Percentiles rank a stretch among this genome's conserved stretches.
These are phyloP conservation scores for Rostrohypoxylon terebratum DNA, from an alignment of 495 filamentous ascomycete genomes.

Conservation along the genomic window DNA sequence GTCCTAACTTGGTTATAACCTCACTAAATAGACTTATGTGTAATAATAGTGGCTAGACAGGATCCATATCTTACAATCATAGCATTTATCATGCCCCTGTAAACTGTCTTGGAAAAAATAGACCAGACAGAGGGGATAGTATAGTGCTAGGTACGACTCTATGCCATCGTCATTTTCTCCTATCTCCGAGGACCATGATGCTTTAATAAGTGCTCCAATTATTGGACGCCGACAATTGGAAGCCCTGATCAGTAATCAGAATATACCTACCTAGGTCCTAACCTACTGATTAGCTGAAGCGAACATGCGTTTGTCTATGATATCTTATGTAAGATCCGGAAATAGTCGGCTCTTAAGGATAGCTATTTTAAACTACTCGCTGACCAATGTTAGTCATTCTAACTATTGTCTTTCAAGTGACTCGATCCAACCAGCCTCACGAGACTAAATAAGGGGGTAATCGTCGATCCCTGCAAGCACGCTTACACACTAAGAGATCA, in stretches of 20 bases:
- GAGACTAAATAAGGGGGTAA: conserved; percentile 21
- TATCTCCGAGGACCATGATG: conserved; percentile 22
- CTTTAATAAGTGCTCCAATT: neutral
- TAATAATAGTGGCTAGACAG: neutral
- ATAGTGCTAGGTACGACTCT: conserved; percentile 1
- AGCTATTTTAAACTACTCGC: conserved; percentile 19
- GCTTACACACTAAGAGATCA: conserved; percentile 33
- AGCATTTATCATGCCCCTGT: neutral
- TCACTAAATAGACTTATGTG: neutral
- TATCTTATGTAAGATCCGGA: conserved; percentile 38
- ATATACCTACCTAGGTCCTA: no score
- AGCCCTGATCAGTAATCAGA: neutral
- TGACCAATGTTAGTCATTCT: conserved; percentile 19
- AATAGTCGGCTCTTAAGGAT: conserved; percentile 27
- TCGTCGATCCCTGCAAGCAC: conserved; percentile 37
- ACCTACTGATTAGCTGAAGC: neutral
- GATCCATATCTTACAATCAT: neutral
- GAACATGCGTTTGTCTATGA: conserved; percentile 2
- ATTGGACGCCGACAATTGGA: neutral
- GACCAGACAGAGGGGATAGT: neutral
- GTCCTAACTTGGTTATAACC: neutral
- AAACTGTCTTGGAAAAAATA: neutral
- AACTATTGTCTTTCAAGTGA: neutral
- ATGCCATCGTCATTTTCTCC: neutral
- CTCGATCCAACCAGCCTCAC: conserved; percentile 7